Base-by-base conservation (phyloP, 108 stramenopile species). In the Fragilaria crotonensis region DNA sequence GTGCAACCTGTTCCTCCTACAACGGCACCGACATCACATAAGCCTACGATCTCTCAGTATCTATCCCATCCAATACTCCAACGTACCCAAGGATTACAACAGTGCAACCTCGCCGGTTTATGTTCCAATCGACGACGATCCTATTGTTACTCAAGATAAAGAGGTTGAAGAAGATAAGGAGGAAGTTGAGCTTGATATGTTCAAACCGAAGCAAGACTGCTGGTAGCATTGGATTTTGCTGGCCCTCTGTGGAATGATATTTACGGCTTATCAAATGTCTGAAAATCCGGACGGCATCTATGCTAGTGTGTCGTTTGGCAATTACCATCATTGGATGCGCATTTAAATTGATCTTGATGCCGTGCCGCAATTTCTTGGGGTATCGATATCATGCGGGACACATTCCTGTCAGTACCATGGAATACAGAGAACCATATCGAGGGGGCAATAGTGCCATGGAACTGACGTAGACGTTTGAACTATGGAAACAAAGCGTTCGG, bases 271-370 rank as follows among this genome's bases (percentile, higher is more conserved):
- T 70, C 86, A 87, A 72, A 79, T 87, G 83, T 81, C 82, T 20
- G 86, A 87, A 54, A 87, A 87, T 71, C 86, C 86, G 19, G 86
- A 87, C 66, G 86, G 86, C 20, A 69, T 87, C 51, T 84, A 75
- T 63, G 83, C 86, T 11, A 84, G 65, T 30, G 48, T 78, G 77
- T 57, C 79, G 79, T 14, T 46, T 80, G 52, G 73, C 70, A 0
- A 74, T 80, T 45, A 80, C 79, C 1, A 70, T 80, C 25, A 32
- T 49, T 19, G 64, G 72, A 9, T 70, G 81, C 48, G 68, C 80
- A 9, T 25, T 87, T 48, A 87, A 87, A 59, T 65, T 87, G 33
- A 48, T 84, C 29, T 73, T 83, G 25, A 72, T 87, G 72, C 86
- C 86, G 18, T 82, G 76, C 63, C 61, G 76, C 57, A 72, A 71